Conservation (phyloP, 2,329 filamentous ascomycete genomes). For the Penicillium thymicola region DNA sequence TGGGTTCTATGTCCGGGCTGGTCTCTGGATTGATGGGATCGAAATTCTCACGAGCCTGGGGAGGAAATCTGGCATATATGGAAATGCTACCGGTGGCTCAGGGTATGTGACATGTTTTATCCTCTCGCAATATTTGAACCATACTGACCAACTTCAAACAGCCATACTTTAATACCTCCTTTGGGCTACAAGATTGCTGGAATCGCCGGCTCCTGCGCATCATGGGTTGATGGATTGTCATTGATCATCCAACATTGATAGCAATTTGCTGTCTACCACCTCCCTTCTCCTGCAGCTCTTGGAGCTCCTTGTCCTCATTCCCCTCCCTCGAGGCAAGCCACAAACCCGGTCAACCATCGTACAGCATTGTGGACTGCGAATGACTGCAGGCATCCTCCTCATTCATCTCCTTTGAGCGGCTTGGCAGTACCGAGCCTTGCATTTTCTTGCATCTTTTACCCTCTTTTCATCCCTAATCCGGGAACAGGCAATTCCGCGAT, state of each 20-base stretch:
- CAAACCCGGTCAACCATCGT: background rate
- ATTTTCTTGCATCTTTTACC: conserved; percentile 5
- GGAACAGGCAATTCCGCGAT: conserved; percentile 4
- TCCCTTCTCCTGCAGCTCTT: background rate
- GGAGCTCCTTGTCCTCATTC: background rate
- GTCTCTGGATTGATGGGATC: conserved; percentile 78
- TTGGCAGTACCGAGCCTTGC: background rate
- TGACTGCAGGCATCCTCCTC: background rate
- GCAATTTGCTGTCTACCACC: background rate
- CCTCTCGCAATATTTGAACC: background rate
- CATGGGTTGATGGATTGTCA: conserved; percentile 82
- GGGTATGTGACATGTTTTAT: conserved; percentile 59
- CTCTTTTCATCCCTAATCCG: background rate
- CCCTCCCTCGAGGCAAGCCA: background rate
- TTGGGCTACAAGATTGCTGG: conserved; percentile 86
- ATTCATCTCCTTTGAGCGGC: background rate
- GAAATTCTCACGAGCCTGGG: conserved; percentile 87
- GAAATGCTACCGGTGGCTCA: conserved; percentile 74
- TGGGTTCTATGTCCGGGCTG: conserved; percentile 79
- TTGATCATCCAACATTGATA: conserved; percentile 69
- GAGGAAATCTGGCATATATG: conserved; percentile 80
- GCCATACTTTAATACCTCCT: conserved; percentile 83
- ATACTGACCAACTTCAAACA: conserved; percentile 38
- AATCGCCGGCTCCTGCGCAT: conserved; percentile 73
- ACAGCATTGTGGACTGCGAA: background rate